Evolutionary conservation across 2,329 filamentous ascomycete genomes (phyloP).

Genomic region (Diplocarpon rosae): DNA sequence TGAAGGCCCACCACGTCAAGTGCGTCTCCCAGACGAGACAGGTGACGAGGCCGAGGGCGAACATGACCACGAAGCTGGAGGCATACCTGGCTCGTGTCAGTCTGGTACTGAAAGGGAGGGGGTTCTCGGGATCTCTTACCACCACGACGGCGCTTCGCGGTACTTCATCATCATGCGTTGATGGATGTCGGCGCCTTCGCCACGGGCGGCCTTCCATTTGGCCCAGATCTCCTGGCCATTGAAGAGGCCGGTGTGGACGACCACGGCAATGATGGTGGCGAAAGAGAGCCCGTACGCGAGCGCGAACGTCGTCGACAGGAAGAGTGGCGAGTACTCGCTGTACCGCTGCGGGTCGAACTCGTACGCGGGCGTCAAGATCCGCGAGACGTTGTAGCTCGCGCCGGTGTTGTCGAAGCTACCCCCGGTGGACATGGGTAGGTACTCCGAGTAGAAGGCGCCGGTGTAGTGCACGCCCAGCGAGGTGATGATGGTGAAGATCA

Average conservation of each 20-base stretch:
- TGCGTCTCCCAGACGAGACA: constrained; percentile 18
- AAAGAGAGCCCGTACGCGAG: constrained; percentile 50
- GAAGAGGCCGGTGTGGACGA: constrained; percentile 58
- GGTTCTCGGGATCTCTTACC: constrained; percentile 32
- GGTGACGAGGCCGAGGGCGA: constrained; percentile 31
- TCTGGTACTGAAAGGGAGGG: neutral
- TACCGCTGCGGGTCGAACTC: constrained; percentile 52
- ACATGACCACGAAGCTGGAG: constrained; percentile 35
- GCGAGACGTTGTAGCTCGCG: constrained; percentile 44
- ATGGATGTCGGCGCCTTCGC: constrained; percentile 40
- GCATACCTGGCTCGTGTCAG: constrained; percentile 6
- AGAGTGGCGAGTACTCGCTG: constrained; percentile 53
- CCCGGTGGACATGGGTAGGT: constrained; percentile 49
- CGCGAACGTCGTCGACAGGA: constrained; percentile 48
- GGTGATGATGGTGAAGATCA: constrained; percentile 49
- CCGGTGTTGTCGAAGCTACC: constrained; percentile 56
- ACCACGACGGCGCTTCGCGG: constrained; percentile 44
- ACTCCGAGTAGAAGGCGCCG: constrained; percentile 51
- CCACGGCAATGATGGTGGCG: constrained; percentile 46
- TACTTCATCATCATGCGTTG: constrained; percentile 46
- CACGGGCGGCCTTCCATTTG: constrained; percentile 9
- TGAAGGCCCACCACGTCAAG: constrained; percentile 28
- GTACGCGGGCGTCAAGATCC: constrained; percentile 44
- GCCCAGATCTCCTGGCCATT: constrained; percentile 55
- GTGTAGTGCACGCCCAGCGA: constrained; percentile 52